Evolutionary conservation across 495 filamentous ascomycete species (phyloP).

Genomic region (Hyaloscypha bicolor): DNA sequence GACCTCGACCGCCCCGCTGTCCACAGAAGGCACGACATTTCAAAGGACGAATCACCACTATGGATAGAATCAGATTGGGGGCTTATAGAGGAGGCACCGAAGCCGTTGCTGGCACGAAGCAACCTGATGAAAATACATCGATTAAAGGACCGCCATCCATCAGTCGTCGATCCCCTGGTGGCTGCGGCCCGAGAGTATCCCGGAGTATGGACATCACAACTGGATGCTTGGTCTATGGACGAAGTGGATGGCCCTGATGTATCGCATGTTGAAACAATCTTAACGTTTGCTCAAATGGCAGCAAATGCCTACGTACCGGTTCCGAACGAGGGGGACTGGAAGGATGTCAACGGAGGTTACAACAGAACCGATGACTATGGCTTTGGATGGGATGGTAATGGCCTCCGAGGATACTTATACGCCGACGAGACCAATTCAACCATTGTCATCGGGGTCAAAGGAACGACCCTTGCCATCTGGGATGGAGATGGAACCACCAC

Average conservation of each 20-base stretch:
- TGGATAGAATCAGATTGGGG: constrained; percentile 64
- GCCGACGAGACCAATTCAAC: constrained; percentile 83
- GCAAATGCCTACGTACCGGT: constrained; percentile 83
- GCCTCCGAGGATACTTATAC: constrained; percentile 90
- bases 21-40: constrained; percentile 73
- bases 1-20: constrained; percentile 70
- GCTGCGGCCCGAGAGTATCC: constrained; percentile 65
- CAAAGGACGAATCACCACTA: constrained; percentile 58
- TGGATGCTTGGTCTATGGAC: constrained; percentile 83
- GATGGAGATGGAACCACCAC: constrained; percentile 94
- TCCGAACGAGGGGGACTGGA: constrained; percentile 75
- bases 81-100: constrained; percentile 42
- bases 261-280: constrained; percentile 80
- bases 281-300: constrained; percentile 84
- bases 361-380: constrained; percentile 84
- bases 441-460: constrained; percentile 89
- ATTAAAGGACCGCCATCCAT: constrained; percentile 74
- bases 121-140: constrained; percentile 70
- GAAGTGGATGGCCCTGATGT: constrained; percentile 77
- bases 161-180: constrained; percentile 75
- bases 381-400: constrained; percentile 92
- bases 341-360: constrained; percentile 75
- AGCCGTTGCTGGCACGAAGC: constrained; percentile 57
- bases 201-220: constrained; percentile 56
- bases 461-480: constrained; percentile 87